Evolutionary conservation across 345 rosid species (phyloP).

Genomic region (Syzygium grande): DNA sequence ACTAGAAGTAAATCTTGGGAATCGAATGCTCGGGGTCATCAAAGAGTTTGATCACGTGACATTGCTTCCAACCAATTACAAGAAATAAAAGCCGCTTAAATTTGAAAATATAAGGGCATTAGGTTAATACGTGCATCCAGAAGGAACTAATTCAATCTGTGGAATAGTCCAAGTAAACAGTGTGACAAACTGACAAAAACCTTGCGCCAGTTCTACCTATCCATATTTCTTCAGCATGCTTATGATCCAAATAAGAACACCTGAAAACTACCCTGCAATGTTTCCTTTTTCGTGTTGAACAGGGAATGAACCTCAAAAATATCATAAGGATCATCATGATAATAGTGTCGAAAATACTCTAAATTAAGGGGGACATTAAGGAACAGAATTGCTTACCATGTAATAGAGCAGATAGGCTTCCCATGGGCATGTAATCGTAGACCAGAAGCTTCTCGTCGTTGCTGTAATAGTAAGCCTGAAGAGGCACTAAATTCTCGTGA

Average conservation of each 20-base stretch:
- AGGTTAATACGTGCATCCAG: background rate
- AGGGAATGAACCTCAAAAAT: background rate
- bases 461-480: slow-evolving; percentile 85
- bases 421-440: slow-evolving; percentile 93
- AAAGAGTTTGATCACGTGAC: background rate
- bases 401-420: slow-evolving; percentile 93
- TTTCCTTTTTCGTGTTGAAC: background rate
- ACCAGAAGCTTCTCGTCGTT: slow-evolving; percentile 96
- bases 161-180: background rate
- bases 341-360: background rate
- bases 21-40: background rate
- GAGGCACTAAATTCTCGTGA: slow-evolving; percentile 79
- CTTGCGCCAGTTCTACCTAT: too few relatives aligned
- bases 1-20: background rate
- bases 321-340: background rate
- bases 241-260: background rate
- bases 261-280: background rate
- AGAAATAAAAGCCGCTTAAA: background rate
- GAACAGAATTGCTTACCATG: slow-evolving; percentile 47
- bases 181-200: background rate
- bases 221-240: background rate
- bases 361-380: background rate
- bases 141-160: background rate
- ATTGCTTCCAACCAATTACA: background rate
- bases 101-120: background rate